These are phyloP conservation scores for Trichosporon ovoides DNA, from an alignment of 1,284 basidiomycete species.

Conservation along the genomic window DNA sequence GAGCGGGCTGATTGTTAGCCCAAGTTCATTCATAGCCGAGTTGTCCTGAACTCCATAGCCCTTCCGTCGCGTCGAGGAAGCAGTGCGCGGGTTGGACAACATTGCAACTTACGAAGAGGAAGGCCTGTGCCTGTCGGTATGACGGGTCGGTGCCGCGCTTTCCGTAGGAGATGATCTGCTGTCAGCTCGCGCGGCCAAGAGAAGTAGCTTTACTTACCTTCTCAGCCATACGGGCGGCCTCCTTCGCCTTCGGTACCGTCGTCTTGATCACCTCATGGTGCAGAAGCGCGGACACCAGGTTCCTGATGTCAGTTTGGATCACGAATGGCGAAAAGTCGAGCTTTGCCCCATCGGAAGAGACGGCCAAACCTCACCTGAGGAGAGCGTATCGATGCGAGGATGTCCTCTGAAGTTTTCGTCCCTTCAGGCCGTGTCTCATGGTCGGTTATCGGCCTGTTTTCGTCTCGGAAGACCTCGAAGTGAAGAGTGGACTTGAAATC, in stretches of 20 bases:
- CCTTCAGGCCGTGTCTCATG: constrained; percentile 89
- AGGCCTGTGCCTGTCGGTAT: constrained; percentile 62
- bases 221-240: constrained; percentile 84
- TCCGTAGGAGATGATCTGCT: constrained; percentile 78
- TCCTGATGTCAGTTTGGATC: constrained; percentile 55
- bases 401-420: constrained; percentile 79
- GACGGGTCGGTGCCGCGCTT: constrained; percentile 69
- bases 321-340: neutral
- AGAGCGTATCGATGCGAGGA: constrained; percentile 81
- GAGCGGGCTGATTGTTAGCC: constrained; percentile 20
- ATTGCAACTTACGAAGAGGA: constrained; percentile 57
- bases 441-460: constrained; percentile 17
- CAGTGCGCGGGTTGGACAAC: neutral
- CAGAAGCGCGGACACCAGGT: constrained; percentile 91
- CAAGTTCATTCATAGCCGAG: too few relatives aligned
- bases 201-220: too few relatives aligned
- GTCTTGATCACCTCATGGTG: constrained; percentile 96
- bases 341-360: neutral
- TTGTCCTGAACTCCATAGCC: too few relatives aligned
- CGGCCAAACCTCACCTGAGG: constrained; percentile 58
- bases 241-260: constrained; percentile 91
- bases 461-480: neutral
- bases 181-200: neutral
- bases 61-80: neutral
- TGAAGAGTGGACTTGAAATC: constrained; percentile 7